A percentile compares a stretch with the other conserved stretches of the same genome.
Evolutionary conservation across 495 filamentous ascomycete species (phyloP).

Genomic region (Tirmania nivea): DNA sequence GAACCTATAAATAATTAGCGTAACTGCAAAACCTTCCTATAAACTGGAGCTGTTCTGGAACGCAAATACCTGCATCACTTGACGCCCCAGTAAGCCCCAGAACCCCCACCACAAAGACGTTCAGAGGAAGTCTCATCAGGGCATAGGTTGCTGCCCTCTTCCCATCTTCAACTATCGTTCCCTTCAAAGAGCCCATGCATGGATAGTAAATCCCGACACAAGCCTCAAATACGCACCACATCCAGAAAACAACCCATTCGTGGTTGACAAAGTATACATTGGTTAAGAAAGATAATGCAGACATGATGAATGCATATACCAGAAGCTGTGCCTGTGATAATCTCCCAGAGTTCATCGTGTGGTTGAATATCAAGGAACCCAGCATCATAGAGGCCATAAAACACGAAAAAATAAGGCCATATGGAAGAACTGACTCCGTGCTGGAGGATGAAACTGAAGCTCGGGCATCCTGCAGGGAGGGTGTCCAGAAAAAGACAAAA

Average conservation of each 20-base stretch:
- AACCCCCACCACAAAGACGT: conserved; percentile 31
- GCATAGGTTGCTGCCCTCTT: conserved; percentile 31
- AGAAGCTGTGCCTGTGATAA: conserved; percentile 21
- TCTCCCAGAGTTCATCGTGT: conserved; percentile 16
- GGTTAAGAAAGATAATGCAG: conserved; percentile 24
- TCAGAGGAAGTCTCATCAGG: conserved; percentile 31
- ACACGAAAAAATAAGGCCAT: conserved; percentile 33
- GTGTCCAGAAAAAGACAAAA: conserved; percentile 36
- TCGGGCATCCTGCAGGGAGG: conserved; percentile 25
- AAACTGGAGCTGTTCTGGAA: too few species aligned
- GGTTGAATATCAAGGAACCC: conserved; percentile 26
- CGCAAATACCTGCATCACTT: too few species aligned
- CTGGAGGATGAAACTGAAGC: conserved; percentile 4
- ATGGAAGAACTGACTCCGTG: conserved; percentile 25
- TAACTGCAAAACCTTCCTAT: too few species aligned
- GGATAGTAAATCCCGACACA: conserved; percentile 35
- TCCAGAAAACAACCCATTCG: conserved; percentile 29
- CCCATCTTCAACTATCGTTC: conserved; percentile 27
- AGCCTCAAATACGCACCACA: conserved; percentile 32
- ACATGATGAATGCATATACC: conserved; percentile 19
- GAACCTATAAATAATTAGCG: too few species aligned
- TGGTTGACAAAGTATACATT: conserved; percentile 17
- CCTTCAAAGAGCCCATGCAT: conserved; percentile 29
- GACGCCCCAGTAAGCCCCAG: conserved; percentile 15
- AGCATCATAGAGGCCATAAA: conserved; percentile 36